Evolutionary conservation across 768 basidiomycete species (phyloP), one percentile per base, ranked within the genome.

Genomic region (Guyanaporus albipodus): DNA sequence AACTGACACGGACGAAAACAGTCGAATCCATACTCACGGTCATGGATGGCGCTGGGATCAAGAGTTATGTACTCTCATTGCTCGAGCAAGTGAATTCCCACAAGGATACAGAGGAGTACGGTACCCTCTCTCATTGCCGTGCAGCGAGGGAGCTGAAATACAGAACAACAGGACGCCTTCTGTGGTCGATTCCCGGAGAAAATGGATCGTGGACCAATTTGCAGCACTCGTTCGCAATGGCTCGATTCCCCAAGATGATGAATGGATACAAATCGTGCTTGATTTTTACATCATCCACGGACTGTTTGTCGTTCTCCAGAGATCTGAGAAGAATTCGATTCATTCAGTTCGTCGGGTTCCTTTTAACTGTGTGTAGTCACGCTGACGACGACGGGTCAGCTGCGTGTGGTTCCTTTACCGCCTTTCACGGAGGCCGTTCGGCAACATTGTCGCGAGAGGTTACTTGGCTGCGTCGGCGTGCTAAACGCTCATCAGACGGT

Each of bases 161-260:
- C 26, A 52, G 46, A 36, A n/a, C 17, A 35, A 40, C 48, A 81
- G 81, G 46, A 58, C 67, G 33, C 74, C 79, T 48, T 55, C 71
- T 41, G 67, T 67, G 10, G 67, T 79, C 21, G 79, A 81, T 49
- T 70, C 77, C 3, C 76, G 83, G 45, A 72, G 92, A 46, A 64
- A 66, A 22, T 99, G 95, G 95, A 80, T 90, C 26, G 75, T 88
- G 39, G 92, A 96, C 38, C 95, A 98, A 66, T 72, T 96, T 17
- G 73, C 78, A 12, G 75, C 79, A 4, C 78, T 96, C 24, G 71
- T 94, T 53, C 83, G 84, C 33, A 93, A 91, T 60, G 80, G 82
- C 11, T 76, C 80, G 1, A 77, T 94, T 38, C 88, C 85, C 4
- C 92, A 89, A 60, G 74, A 76, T 34, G 92, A 95, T 61, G 73